phyloP scores from a whole-genome alignment of 495 filamentous ascomycete genomes.

The Lentithecium fluviatile region DNA sequence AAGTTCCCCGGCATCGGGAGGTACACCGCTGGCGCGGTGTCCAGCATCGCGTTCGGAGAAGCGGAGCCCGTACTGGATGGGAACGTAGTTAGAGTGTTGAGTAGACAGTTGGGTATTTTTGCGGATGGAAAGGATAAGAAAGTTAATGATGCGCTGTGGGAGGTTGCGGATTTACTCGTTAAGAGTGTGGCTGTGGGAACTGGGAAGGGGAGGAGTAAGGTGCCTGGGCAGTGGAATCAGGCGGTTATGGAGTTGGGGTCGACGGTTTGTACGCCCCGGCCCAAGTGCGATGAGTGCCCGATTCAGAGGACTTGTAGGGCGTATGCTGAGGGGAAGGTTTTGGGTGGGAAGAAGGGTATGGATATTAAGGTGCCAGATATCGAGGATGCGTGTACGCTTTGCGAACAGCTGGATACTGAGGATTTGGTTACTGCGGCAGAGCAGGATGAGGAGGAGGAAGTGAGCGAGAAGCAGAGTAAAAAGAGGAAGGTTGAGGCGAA shows the following conservation, averaged over 20 bases:
- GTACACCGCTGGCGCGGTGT: slow-evolving; percentile 28
- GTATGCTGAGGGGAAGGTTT: slow-evolving; percentile 17
- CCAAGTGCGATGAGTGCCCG: slow-evolving; percentile 28
- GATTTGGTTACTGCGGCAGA: slow-evolving; percentile 11
- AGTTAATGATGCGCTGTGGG: slow-evolving; percentile 17
- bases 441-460: slow-evolving; percentile 3
- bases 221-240: slow-evolving; percentile 30
- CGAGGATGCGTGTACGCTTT: slow-evolving; percentile 17
- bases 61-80: slow-evolving; percentile 27
- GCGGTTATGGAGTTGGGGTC: slow-evolving; percentile 33
- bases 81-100: slow-evolving; percentile 24
- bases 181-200: slow-evolving; percentile 13
- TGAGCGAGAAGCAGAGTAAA: neutral
- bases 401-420: slow-evolving; percentile 27
- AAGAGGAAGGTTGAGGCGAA: slow-evolving; percentile 19
- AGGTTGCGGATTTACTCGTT: slow-evolving; percentile 18
- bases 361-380: slow-evolving; percentile 1
- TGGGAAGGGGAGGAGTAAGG: neutral
- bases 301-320: slow-evolving; percentile 23
- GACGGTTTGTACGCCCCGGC: slow-evolving; percentile 23
- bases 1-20: slow-evolving; percentile 23
- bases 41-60: slow-evolving; percentile 30
- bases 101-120: slow-evolving; percentile 24
- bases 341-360: neutral
- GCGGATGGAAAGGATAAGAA: slow-evolving; percentile 30